phyloP scores from a whole-genome alignment of 176 grass and related monocot genomes.

The Bolboschoenus planiculmis region DNA sequence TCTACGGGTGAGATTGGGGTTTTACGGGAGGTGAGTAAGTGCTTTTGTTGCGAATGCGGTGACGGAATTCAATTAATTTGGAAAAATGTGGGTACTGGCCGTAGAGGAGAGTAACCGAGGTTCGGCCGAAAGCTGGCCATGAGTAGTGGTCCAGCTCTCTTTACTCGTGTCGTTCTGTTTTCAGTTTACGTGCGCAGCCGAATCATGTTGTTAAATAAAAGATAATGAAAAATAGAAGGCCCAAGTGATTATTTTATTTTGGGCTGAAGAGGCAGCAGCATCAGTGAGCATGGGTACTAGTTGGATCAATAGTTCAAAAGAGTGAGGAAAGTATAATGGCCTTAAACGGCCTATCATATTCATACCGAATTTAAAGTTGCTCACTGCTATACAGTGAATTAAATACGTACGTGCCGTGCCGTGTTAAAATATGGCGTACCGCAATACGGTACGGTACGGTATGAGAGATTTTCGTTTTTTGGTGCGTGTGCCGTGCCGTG shows the following conservation, averaged over 20 bases:
- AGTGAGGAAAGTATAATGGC: background rate
- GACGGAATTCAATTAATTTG: slow-evolving; percentile 10
- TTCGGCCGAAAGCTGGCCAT: slow-evolving; percentile 5
- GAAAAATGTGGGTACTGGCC: background rate
- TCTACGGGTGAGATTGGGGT: slow-evolving; percentile 5
- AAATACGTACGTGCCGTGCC: too few species aligned
- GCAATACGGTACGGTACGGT: too few species aligned
- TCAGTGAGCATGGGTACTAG: background rate
- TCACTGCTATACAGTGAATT: too few species aligned
- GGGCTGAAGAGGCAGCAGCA: background rate
- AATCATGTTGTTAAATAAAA: background rate
- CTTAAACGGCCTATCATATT: background rate
- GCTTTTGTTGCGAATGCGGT: background rate
- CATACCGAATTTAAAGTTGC: background rate
- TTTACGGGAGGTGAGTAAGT: background rate
- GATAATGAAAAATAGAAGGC: background rate
- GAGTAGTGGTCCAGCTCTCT: slow-evolving; percentile 13
- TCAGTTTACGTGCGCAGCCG: background rate
- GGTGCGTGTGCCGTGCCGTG: too few species aligned
- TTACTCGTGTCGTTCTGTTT: slow-evolving; percentile 5
- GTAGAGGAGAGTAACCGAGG: background rate
- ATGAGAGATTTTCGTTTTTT: too few species aligned
- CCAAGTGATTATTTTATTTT: background rate
- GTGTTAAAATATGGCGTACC: too few species aligned
- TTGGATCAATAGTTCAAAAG: background rate